Base-by-base conservation (phyloP, 2,329 filamentous ascomycete species). In the Colletotrichum cereale region DNA sequence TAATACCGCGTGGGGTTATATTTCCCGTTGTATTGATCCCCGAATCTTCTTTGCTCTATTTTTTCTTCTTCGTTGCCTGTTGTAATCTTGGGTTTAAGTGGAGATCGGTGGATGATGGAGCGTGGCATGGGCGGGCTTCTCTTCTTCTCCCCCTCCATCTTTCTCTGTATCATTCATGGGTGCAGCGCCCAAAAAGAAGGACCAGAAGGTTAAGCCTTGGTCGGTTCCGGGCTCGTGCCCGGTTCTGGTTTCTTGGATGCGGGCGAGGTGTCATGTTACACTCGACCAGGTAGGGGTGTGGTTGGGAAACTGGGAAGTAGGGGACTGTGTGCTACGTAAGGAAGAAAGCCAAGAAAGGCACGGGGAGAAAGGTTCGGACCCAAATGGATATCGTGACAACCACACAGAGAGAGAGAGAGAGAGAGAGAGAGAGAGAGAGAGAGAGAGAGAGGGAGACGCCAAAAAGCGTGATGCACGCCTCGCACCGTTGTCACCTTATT, bases 401-500 rank as follows among this genome's bases (percentile, higher is more conserved):
- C 24, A 18, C 8, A 24, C 8, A 47, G n/a, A 42, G 44, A 40
- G n/a, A 63, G 44, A 29, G 5, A 21, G 40, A 5, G 16, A 21
- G 18, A 47, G n/a, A 42, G 44, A 40, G n/a, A 63, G 44, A 29
- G 5, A 21, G 40, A 5, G 16, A 21, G 18, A n/a, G n/a, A n/a
- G n/a, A n/a, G n/a, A n/a, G n/a, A n/a, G n/a, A n/a, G n/a, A n/a
- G n/a, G n/a, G 24, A 50, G 42, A 38, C 38, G 60, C 47, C 47
- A 40, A 44, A n/a, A 7, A 38, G 61, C 36, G 24, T n/a, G 56
- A 18, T 42, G 44, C 26, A 38, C n/a, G 38, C 36, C 10, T 67
- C 40, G 31, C 36, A 26, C 66, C 61, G 67, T 55, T 69, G 53
- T 69, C 67, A 71, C 48, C 40, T 56, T 71, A 31, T 52, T 67